phyloP scores from a whole-genome alignment of 352 stramenopile genomes.

The Pilasporangium apinafurcum region DNA sequence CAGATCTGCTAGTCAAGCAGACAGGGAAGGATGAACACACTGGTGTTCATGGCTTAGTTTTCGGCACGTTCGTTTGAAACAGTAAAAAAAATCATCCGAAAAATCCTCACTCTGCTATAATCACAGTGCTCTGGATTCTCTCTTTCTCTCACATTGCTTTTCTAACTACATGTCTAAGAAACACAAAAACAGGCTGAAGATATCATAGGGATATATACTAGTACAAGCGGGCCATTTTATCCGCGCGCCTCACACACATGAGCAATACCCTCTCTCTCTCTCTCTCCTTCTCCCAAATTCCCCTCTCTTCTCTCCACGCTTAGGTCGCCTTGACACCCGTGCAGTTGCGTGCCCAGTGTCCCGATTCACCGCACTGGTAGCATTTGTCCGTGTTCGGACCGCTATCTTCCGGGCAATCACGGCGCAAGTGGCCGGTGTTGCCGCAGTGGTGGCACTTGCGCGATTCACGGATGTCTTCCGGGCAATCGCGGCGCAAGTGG shows the following conservation, averaged over 20 bases:
- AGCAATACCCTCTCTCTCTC: conserved; percentile 9
- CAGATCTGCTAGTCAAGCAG: too few species aligned
- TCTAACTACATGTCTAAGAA: conserved; percentile 36
- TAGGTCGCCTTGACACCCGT: conserved; percentile 45
- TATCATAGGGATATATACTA: conserved; percentile 44
- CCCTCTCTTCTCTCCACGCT: conserved; percentile 28
- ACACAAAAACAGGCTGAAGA: conserved; percentile 38
- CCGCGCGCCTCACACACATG: conserved; percentile 21
- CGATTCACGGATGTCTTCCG: conserved; percentile 55
- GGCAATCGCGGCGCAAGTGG: conserved; percentile 69
- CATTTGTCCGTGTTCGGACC: conserved; percentile 67
- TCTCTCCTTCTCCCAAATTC: conserved; percentile 36
- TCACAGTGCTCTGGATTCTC: conserved; percentile 13
- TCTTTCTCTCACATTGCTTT: conserved; percentile 29
- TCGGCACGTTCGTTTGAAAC: too few species aligned
- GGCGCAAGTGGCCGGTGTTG: conserved; percentile 58
- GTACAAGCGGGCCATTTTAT: conserved; percentile 37
- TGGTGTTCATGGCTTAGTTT: too few species aligned
- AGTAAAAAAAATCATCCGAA: too few species aligned
- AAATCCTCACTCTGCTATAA: too few species aligned
- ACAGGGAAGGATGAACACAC: too few species aligned
- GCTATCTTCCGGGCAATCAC: conserved; percentile 77
- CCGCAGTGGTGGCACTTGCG: conserved; percentile 78
- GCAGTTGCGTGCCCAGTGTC: conserved; percentile 81
- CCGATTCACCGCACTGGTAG: conserved; percentile 74